Evolutionary conservation across 495 filamentous ascomycete species (phyloP).

Genomic region (Aspergillus olivimuriae): DNA sequence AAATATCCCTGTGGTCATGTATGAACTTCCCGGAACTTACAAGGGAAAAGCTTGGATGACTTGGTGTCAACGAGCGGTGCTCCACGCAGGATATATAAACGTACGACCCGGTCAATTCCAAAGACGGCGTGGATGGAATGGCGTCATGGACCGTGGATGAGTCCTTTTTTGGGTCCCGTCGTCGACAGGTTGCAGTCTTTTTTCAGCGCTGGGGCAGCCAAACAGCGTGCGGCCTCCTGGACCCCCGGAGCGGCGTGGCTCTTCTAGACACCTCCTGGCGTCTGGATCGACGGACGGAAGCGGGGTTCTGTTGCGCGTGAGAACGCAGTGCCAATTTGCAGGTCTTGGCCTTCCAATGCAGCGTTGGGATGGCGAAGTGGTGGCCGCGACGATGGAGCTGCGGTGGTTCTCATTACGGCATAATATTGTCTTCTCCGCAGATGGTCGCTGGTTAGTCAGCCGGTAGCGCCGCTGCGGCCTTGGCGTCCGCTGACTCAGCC

Average conservation of each 20-base stretch:
- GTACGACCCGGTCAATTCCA: too few relatives aligned
- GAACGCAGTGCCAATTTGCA: slow-evolving; percentile 3
- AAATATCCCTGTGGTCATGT: slow-evolving; percentile 21
- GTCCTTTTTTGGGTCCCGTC: background rate
- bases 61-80: too few relatives aligned
- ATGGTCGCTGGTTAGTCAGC: slow-evolving; percentile 1
- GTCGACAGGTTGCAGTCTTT: too few relatives aligned
- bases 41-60: too few relatives aligned
- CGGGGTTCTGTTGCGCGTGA: slow-evolving; percentile 11
- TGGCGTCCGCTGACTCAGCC: too few relatives aligned
- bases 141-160: slow-evolving; percentile 11
- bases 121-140: too few relatives aligned
- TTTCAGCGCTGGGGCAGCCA: slow-evolving; percentile 7
- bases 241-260: background rate
- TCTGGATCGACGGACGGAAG: slow-evolving; percentile 6
- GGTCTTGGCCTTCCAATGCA: slow-evolving; percentile 12
- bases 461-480: background rate
- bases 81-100: too few relatives aligned
- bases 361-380: background rate
- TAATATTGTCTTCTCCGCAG: slow-evolving; percentile 9
- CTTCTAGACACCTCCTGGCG: background rate
- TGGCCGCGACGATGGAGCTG: slow-evolving; percentile 7
- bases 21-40: slow-evolving; percentile 5
- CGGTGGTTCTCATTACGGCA: slow-evolving; percentile 20
- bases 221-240: background rate